Evolutionary conservation across 495 filamentous ascomycete species (phyloP).

Genomic region (Pyronema omphalodes): DNA sequence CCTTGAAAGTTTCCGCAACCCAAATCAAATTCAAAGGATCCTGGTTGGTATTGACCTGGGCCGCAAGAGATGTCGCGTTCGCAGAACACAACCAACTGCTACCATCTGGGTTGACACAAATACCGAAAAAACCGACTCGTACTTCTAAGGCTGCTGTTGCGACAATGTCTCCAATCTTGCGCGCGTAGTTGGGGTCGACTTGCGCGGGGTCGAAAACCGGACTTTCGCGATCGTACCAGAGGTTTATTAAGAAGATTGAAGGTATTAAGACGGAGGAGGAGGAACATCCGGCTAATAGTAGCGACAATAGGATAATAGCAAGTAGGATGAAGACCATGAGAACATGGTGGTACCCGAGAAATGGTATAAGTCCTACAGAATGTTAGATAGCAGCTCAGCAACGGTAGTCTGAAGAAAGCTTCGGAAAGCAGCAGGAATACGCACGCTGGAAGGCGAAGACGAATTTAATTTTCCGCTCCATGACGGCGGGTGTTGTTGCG

Average conservation of each 20-base stretch:
- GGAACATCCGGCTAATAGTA: constrained; percentile 63
- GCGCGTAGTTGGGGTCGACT: constrained; percentile 22
- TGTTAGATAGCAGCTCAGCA: not conserved
- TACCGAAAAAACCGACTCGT: constrained; percentile 48
- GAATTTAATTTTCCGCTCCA: constrained; percentile 7
- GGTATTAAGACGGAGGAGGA: constrained; percentile 58
- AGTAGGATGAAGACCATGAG: constrained; percentile 93
- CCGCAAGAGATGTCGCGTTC: constrained; percentile 56
- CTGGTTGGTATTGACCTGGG: constrained; percentile 48
- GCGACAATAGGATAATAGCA: constrained; percentile 79
- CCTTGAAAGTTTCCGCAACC: constrained; percentile 61
- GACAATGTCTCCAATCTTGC: constrained; percentile 56
- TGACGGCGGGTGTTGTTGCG: too few relatives aligned
- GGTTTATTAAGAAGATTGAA: constrained; percentile 52
- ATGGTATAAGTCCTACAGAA: constrained; percentile 60
- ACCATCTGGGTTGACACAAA: constrained; percentile 57
- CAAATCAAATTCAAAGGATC: constrained; percentile 68
- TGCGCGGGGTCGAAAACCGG: constrained; percentile 20
- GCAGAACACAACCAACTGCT: constrained; percentile 56
- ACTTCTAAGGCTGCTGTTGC: constrained; percentile 46
- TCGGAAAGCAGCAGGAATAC: not conserved
- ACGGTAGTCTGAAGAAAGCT: not conserved
- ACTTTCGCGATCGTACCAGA: constrained; percentile 21
- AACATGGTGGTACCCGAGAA: constrained; percentile 96
- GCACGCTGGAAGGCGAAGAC: constrained; percentile 4